Evolutionary conservation across 148 eudicot species (phyloP), one percentile per base, ranked within the genome.

Genomic region (Selenicereus undatus): DNA sequence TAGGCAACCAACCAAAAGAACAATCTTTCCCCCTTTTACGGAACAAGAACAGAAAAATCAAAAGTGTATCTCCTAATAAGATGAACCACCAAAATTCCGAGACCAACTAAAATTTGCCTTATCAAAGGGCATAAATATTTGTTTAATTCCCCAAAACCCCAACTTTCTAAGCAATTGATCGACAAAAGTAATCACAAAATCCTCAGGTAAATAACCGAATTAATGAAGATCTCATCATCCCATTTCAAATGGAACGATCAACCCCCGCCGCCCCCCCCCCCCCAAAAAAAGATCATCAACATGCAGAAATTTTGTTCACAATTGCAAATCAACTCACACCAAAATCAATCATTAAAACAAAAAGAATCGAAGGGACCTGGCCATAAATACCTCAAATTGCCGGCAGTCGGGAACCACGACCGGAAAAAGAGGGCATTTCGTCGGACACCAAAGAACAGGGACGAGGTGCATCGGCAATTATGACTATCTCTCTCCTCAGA

Each of bases 401-500:
- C 91, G 80, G 74, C 24, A 30, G 83, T 82, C 76, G 95, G 95
- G 17, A 91, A 85, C 97, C 97, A 93, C 3, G 91, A 85, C 43
- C 97, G 90, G 86, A 89, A 89, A 81, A 93, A 93, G 81, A 93
- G 88, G 4, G 92, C 89, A 86, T 90, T 93, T 11, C 90, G 85
- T 12, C 89, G 72, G 4, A 81, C 84, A 24, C 97, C 93, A 22
- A 66, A 84, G 70, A 93, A 93, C 71, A 91, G 45, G 16, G 82
- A 87, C 17, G 93, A 89, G 50, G 69, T 78, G 78, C 87, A 87
- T 68, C 74, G 45, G 81, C 88, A 89, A 32, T 32, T 35, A 64
- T 48, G 88, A 32, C 24, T 26, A 64, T 48, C 73, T 77, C 82
- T 65, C 45, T 86, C 86, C 76, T 17, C 84, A 2, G 58, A 39